Evolutionary conservation across 208 protist species (phyloP).

Genomic region (Trypanosoma melophagium): DNA sequence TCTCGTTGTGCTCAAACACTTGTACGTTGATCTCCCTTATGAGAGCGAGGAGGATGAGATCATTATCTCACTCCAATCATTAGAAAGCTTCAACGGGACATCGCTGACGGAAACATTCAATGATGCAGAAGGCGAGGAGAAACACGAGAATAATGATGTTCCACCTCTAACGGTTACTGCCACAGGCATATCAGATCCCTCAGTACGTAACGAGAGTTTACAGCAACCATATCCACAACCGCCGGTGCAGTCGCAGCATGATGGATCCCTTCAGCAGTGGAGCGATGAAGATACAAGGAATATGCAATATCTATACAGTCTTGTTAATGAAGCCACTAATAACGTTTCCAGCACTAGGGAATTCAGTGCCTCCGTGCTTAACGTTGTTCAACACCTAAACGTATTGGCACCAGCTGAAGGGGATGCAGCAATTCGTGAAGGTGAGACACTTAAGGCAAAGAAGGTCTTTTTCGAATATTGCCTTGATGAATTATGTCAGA

Average conservation of each 20-base stretch:
- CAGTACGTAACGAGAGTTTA: not conserved
- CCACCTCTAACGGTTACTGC: not conserved
- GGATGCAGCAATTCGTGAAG: constrained; percentile 49
- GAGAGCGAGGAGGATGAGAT: constrained; percentile 75
- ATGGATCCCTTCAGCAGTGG: constrained; percentile 26
- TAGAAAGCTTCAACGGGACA: constrained; percentile 67
- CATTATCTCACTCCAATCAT: constrained; percentile 51
- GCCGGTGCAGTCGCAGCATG: not conserved
- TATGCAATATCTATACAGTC: constrained; percentile 43
- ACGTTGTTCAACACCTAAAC: constrained; percentile 67
- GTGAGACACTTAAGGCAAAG: constrained; percentile 77
- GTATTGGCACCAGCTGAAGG: constrained; percentile 54
- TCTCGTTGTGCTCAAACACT: constrained; percentile 41
- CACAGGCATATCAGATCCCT: not conserved
- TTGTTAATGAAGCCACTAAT: constrained; percentile 33
- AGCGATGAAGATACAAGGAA: constrained; percentile 33
- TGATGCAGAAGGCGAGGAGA: constrained; percentile 17
- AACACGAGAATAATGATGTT: not conserved
- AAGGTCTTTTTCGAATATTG: constrained; percentile 78
- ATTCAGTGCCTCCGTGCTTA: constrained; percentile 62
- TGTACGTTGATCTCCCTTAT: constrained; percentile 55
- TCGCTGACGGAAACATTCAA: constrained; percentile 28
- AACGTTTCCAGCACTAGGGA: constrained; percentile 35
- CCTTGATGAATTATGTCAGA: constrained; percentile 42
- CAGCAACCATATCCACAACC: not conserved